Evolutionary conservation across 371 early-diverging fungal genomes (phyloP).

Genomic region (Mortierella sp.): DNA sequence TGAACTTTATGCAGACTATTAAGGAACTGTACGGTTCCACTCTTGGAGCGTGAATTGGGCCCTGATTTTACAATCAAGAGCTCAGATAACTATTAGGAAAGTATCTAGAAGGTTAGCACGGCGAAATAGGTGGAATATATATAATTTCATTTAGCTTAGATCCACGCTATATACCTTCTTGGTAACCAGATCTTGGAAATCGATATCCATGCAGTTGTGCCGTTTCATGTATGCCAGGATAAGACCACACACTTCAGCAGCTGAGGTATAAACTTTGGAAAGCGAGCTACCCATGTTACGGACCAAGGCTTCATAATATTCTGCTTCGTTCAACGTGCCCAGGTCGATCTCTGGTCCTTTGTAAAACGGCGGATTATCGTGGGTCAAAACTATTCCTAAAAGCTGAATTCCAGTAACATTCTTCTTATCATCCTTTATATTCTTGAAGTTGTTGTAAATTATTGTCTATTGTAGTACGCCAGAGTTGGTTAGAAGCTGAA

Average conservation of each 20-base stretch:
- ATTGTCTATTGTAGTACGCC: slow-evolving; percentile 47
- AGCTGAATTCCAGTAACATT: slow-evolving; percentile 68
- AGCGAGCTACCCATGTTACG: slow-evolving; percentile 57
- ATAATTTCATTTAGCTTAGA: background rate
- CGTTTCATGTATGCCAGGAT: slow-evolving; percentile 58
- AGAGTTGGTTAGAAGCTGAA: background rate
- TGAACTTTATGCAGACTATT: slow-evolving; percentile 61
- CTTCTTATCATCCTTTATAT: slow-evolving; percentile 41
- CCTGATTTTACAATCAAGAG: slow-evolving; percentile 9
- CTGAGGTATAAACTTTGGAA: slow-evolving; percentile 58
- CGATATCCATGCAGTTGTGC: slow-evolving; percentile 20
- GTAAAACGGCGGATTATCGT: slow-evolving; percentile 64
- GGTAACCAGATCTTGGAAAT: slow-evolving; percentile 42
- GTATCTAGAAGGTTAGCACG: background rate
- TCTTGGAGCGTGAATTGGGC: slow-evolving; percentile 19
- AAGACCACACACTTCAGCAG: slow-evolving; percentile 70
- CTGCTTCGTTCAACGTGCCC: slow-evolving; percentile 58
- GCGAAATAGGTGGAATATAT: background rate
- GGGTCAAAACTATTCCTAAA: slow-evolving; percentile 63
- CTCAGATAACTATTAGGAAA: slow-evolving; percentile 28
- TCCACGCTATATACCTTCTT: slow-evolving; percentile 43
- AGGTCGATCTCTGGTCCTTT: slow-evolving; percentile 57
- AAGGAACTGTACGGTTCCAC: slow-evolving; percentile 49
- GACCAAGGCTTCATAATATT: slow-evolving; percentile 60
- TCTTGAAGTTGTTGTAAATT: slow-evolving; percentile 60